A percentile compares a stretch with the other conserved stretches of the same genome.
phyloP scores from a whole-genome alignment of 768 basidiomycete genomes.

The Pleurotus djamor region DNA sequence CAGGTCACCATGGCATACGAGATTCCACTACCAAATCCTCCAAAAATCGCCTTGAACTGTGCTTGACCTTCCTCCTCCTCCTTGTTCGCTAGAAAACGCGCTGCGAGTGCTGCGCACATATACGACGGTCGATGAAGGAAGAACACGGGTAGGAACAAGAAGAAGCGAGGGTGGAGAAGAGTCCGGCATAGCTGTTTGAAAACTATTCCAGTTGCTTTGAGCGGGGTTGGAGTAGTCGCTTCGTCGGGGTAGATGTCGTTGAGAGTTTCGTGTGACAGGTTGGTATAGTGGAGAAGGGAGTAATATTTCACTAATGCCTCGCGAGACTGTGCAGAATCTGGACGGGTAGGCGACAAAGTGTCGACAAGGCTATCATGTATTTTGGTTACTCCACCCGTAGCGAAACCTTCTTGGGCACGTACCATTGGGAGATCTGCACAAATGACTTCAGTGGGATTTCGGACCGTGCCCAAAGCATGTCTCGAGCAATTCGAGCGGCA shows the following conservation, averaged over 20 bases:
- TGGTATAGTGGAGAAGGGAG: constrained; percentile 48
- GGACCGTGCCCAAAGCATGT: constrained; percentile 50
- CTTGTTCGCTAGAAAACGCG: constrained; percentile 35
- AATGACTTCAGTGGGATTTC: constrained; percentile 46
- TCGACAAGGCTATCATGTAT: constrained; percentile 18
- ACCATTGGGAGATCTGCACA: constrained; percentile 59
- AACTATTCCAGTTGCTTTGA: constrained; percentile 11
- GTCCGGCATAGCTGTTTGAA: constrained; percentile 25
- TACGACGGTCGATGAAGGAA: constrained; percentile 61
- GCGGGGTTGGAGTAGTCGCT: constrained; percentile 32
- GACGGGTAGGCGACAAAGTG: constrained; percentile 10
- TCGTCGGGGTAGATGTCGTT: not conserved
- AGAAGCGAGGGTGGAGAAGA: constrained; percentile 39
- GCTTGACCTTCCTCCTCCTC: constrained; percentile 67
- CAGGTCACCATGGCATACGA: constrained; percentile 10
- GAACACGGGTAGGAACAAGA: constrained; percentile 40
- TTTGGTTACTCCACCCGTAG: not conserved
- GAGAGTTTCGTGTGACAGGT: constrained; percentile 51
- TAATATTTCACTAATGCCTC: constrained; percentile 51
- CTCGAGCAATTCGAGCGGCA: constrained; percentile 54
- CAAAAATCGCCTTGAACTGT: constrained; percentile 69
- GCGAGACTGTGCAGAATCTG: constrained; percentile 30
- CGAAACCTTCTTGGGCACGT: constrained; percentile 13
- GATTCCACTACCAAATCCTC: constrained; percentile 39
- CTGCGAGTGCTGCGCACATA: constrained; percentile 40